These are phyloP conservation scores for Priceomyces castillae DNA, from an alignment of 805 yeast species.

Conservation along the genomic window DNA sequence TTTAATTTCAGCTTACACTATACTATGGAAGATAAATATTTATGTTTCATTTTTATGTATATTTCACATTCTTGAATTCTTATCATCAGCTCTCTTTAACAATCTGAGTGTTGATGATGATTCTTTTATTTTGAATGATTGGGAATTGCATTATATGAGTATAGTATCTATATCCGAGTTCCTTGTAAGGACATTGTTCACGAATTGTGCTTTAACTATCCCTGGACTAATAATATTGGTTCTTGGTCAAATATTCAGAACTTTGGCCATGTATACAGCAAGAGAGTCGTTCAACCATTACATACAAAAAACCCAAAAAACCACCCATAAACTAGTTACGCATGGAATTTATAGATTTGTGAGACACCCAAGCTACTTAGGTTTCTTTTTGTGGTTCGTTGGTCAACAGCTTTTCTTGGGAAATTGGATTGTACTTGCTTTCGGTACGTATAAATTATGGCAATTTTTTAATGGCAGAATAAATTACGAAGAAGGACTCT, in stretches of 20 bases:
- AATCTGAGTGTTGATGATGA: constrained; percentile 62
- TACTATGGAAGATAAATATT: constrained; percentile 13
- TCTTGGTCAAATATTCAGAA: constrained; percentile 53
- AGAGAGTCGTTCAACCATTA: constrained; percentile 83
- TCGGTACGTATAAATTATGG: constrained; percentile 60
- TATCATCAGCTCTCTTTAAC: constrained; percentile 74
- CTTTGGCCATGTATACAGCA: constrained; percentile 85
- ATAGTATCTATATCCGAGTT: constrained; percentile 17
- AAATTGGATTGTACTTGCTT: constrained; percentile 58
- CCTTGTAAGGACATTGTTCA: not conserved
- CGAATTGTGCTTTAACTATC: not conserved
- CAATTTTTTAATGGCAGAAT: constrained; percentile 70
- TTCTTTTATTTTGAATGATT: constrained; percentile 40
- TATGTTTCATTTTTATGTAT: constrained; percentile 53
- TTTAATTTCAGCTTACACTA: not conserved
- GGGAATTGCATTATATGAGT: constrained; percentile 27
- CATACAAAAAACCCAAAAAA: constrained; percentile 51
- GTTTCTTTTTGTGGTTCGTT: constrained; percentile 90
- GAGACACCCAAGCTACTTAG: constrained; percentile 90
- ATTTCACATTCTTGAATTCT: constrained; percentile 84
- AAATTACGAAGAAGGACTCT: constrained; percentile 61
- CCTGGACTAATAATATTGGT: not conserved
- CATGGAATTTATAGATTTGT: constrained; percentile 62
- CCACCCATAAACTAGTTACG: constrained; percentile 67
- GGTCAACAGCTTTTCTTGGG: constrained; percentile 74